A percentile compares a stretch with the other conserved stretches of the same genome.
phyloP scores from a whole-genome alignment of 257 asterid genomes.

The Salvia miltiorrhiza region DNA sequence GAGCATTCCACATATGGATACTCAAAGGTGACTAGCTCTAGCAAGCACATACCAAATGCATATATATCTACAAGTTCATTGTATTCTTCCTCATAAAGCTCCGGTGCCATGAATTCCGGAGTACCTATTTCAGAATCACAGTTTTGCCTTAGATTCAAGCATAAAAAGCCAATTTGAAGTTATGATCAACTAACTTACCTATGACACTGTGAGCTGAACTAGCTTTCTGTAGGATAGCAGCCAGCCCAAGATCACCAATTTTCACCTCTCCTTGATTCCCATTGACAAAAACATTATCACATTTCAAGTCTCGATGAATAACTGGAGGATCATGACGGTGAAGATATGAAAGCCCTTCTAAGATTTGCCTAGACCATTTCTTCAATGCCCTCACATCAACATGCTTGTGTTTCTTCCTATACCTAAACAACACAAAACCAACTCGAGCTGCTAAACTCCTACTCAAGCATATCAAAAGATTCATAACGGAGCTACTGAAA shows the following conservation, averaged over 20 bases:
- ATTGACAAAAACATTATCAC: constrained; percentile 62
- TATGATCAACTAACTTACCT: constrained; percentile 27
- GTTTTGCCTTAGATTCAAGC: background rate
- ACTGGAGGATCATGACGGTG: constrained; percentile 91
- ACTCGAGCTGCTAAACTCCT: background rate
- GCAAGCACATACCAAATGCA: constrained; percentile 61
- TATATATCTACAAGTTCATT: constrained; percentile 55
- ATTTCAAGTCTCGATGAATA: constrained; percentile 92
- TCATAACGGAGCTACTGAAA: background rate
- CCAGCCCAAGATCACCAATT: constrained; percentile 52
- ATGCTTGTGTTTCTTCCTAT: constrained; percentile 77
- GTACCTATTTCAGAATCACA: constrained; percentile 37
- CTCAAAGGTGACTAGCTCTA: constrained; percentile 58
- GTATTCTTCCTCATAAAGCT: constrained; percentile 57
- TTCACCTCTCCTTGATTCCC: constrained; percentile 58
- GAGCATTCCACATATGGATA: constrained; percentile 60
- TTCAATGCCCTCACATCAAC: constrained; percentile 88
- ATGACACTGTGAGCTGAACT: constrained; percentile 75
- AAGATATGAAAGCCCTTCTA: constrained; percentile 85
- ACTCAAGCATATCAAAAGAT: background rate
- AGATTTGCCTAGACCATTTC: constrained; percentile 92
- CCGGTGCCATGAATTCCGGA: constrained; percentile 66
- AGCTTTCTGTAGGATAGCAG: constrained; percentile 58
- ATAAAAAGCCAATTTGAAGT: background rate
- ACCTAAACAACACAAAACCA: constrained; percentile 43